Base-by-base conservation (phyloP, 192 early-diverging fungal species). In the Chytriomyces hyalinus region DNA sequence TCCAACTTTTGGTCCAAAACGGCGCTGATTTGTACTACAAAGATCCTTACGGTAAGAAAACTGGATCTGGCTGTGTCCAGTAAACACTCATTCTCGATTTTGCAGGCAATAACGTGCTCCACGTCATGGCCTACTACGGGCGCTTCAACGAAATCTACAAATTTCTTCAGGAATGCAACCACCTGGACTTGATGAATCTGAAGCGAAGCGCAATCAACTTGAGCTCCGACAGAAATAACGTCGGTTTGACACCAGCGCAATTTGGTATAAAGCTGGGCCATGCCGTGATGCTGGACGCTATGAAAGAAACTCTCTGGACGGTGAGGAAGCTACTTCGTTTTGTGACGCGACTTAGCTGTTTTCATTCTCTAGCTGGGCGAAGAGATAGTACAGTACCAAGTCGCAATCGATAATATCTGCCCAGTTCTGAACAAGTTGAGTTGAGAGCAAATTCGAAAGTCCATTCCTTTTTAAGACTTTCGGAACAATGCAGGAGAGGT, bases 101-200 rank as follows among this genome's bases (percentile, higher is more conserved):
- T n/a, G 20, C 20, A 59, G 15, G 69, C 13, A 73, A 73, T 45
- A 73, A 73, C 36, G 59, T 73, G 15, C 61, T 73, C 13, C 71
- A 73, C 45, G 61, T 73, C 46, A 73, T 73, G 71, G 71, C 71
- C 26, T 47, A 73, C 45, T 62, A 61, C 46, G 71, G 71, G 36
- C 50, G 43, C 8, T 62, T 46, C 57, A 73, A 73, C 59, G 61
- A 73, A 36, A 73, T 49, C 6, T 62, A 43, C 43, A 7, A 47
- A 10, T 73, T 49, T 45, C 20, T 73, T 36, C 9, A 15, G 15
- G 44, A 48, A 62, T 10, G 20, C 17, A 73, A 73, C 43, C 7
- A 73, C 13, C 26, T 8, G 15, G 71, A 73, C 20, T 45, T 73
- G 43, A 26, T 73, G 26, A 28, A 67, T 15, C 36, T 3, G 36